phyloP scores from a whole-genome alignment of 768 basidiomycete genomes.

The Xanthoconium purpureum region DNA sequence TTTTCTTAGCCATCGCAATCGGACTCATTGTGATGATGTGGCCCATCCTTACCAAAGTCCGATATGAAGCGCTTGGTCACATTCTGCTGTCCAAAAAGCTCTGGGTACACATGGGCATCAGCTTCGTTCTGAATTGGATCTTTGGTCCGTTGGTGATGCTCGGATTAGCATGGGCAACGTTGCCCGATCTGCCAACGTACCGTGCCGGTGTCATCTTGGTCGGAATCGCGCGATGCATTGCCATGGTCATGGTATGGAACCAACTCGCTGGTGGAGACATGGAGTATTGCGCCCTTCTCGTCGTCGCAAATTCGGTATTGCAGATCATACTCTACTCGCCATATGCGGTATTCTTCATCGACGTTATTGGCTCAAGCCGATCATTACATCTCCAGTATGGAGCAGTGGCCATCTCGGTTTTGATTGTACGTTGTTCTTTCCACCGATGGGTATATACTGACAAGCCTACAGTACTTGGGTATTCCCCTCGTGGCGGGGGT shows the following conservation, averaged over 20 bases:
- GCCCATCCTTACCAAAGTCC: conserved; percentile 74
- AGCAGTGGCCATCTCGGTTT: conserved; percentile 60
- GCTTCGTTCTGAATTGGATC: conserved; percentile 76
- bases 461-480: conserved; percentile 61
- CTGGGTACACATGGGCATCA: conserved; percentile 68
- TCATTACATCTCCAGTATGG: conserved; percentile 50
- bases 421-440: conserved; percentile 52
- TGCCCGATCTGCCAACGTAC: conserved; percentile 74
- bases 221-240: conserved; percentile 43
- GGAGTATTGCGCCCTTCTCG: conserved; percentile 76
- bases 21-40: conserved; percentile 89
- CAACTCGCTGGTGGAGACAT: conserved; percentile 64
- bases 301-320: conserved; percentile 74
- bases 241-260: conserved; percentile 84
- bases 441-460: background rate
- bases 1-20: conserved; percentile 63
- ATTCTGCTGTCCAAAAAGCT: conserved; percentile 51
- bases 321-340: conserved; percentile 74
- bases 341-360: conserved; percentile 68
- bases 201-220: conserved; percentile 81
- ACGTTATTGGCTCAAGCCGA: conserved; percentile 53
- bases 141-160: conserved; percentile 81
- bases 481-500: conserved; percentile 75
- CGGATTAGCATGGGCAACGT: conserved; percentile 79
- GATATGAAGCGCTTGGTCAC: conserved; percentile 65